phyloP scores from a whole-genome alignment of 495 filamentous ascomycete species.

The Bacidia gigantensis region DNA sequence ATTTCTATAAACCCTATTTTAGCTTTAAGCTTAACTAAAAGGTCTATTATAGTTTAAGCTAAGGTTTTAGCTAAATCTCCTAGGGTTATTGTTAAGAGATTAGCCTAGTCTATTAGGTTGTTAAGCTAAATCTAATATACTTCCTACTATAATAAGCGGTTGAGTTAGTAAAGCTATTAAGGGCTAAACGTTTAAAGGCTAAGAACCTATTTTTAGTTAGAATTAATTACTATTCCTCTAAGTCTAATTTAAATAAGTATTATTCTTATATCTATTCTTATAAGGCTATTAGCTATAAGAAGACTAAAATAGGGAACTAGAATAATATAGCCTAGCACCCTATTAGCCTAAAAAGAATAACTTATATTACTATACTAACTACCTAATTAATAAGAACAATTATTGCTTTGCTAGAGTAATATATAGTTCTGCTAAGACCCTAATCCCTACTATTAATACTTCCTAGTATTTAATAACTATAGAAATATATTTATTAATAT shows the following conservation, averaged over 20 bases:
- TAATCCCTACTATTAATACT: conserved; percentile 1
- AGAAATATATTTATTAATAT: background rate
- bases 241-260: background rate
- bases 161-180: background rate
- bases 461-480: background rate
- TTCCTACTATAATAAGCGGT: background rate
- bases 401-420: background rate
- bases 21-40: too few relatives aligned
- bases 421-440: too few relatives aligned
- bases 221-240: background rate
- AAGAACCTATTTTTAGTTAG: background rate
- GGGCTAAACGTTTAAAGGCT: background rate
- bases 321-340: background rate
- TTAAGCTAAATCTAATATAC: background rate
- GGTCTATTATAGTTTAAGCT: too few relatives aligned
- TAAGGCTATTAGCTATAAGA: too few relatives aligned
- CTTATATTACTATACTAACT: background rate
- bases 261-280: background rate
- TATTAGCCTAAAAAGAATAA: background rate
- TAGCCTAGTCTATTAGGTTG: too few relatives aligned
- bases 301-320: too few relatives aligned
- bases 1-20: background rate
- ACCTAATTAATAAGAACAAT: conserved; percentile 1
- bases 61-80: background rate
- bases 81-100: background rate